Base-by-base conservation (phyloP, 2,329 filamentous ascomycete genomes). In the Ascochyta pisi region DNA sequence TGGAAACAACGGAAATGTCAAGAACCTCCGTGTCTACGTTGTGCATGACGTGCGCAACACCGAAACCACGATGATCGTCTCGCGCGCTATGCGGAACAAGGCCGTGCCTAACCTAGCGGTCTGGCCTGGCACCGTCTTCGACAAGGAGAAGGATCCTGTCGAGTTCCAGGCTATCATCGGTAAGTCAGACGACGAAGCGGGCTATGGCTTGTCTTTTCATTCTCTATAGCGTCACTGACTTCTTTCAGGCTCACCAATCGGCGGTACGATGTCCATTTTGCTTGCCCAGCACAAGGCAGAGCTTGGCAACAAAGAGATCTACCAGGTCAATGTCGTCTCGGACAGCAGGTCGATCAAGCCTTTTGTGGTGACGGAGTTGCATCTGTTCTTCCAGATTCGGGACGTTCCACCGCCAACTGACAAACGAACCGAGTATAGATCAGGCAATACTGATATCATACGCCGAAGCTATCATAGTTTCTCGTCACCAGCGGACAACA, bases 111-210 rank as follows among this genome's bases (percentile, higher is more conserved):
- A 39, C 9, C 40, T 67, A 12, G 19, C 24, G 8, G 13, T 6
- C 1, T 69, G 68, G 66, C 68, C 66, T 27, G 68, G 66, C 1
- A 39, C 40, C 0, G 46, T 38, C 0, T 68, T 70, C 33, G 23
- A 48, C 0, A 53, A 48, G 13, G 46, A 59, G 1, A 60, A 51
- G 4, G 55, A 65, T 5, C 54, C 31, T 2, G 47, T 58, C 1
- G 68, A 59, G 22, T 63, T 58, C 6, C 48, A 54, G n/a, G 64
- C 62, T 4, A 40, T 70, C 15, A 60, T 69, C 6, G 65, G 66
- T 67, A 54, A 33, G 60, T 22, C 8, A 22, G 10, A 26, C 13
- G n/a, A 27, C 8, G 19, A 10, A 24, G 8, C 6, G 12, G 7
- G 22, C 8, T 24, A 16, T 22, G 37, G 7, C 37, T 24, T 2